Percentiles rank a stretch among this genome's conserved stretches.
Evolutionary conservation across 805 yeast genomes (phyloP).

Genomic region (Cyberlindnera suaveolens): DNA sequence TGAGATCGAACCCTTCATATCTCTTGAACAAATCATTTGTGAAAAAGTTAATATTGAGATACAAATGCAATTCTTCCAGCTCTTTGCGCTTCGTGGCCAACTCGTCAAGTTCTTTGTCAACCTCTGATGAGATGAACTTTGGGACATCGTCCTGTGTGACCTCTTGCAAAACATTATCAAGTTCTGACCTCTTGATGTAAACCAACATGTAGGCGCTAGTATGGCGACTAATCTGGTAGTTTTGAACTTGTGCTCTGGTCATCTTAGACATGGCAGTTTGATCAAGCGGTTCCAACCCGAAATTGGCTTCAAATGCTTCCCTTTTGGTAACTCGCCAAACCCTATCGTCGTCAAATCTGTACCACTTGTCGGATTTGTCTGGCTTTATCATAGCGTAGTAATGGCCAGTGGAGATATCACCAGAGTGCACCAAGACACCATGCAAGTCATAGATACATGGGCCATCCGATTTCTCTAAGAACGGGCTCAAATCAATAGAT

Average conservation of each 20-base stretch:
- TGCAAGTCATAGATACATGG: slow-evolving; percentile 63
- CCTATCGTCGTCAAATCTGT: slow-evolving; percentile 89
- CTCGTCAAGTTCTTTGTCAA: slow-evolving; percentile 57
- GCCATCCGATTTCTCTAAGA: slow-evolving; percentile 49
- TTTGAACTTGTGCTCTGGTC: slow-evolving; percentile 55
- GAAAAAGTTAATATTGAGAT: slow-evolving; percentile 50
- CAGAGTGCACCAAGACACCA: slow-evolving; percentile 94
- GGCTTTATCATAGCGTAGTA: slow-evolving; percentile 94
- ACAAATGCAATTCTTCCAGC: slow-evolving; percentile 65
- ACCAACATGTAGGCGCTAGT: slow-evolving; percentile 98
- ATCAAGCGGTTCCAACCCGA: slow-evolving; percentile 66
- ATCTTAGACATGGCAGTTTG: slow-evolving; percentile 43
- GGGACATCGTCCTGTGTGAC: slow-evolving; percentile 57
- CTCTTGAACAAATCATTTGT: slow-evolving; percentile 47
- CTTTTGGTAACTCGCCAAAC: slow-evolving; percentile 81
- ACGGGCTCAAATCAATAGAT: slow-evolving; percentile 72
- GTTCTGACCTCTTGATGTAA: slow-evolving; percentile 63
- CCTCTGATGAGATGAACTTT: slow-evolving; percentile 55
- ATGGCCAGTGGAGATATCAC: slow-evolving; percentile 94
- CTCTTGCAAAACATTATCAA: slow-evolving; percentile 53
- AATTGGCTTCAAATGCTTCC: slow-evolving; percentile 89
- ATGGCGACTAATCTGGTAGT: slow-evolving; percentile 64
- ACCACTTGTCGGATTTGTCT: slow-evolving; percentile 64
- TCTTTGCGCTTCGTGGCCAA: slow-evolving; percentile 49
- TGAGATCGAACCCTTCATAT: slow-evolving; percentile 71